Percentiles rank a stretch among this genome's conserved stretches.
Conservation (phyloP, 331 rosid species). For the Quercus tomentella region DNA sequence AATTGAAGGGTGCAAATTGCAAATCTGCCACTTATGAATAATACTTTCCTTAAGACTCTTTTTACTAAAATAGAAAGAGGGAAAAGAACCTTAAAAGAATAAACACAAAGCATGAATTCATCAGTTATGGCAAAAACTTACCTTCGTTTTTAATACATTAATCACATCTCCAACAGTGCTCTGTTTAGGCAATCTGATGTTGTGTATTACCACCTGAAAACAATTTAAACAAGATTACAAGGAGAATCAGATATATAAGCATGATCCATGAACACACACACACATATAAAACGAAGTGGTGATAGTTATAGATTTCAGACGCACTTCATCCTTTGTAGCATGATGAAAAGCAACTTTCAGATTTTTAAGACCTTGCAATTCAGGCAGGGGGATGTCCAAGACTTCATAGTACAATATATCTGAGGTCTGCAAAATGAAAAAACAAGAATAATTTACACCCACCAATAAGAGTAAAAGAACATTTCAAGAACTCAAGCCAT, state of each 20-base stretch:
- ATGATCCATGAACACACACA: neutral
- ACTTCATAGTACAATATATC: slow-evolving; percentile 90
- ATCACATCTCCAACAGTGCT: slow-evolving; percentile 86
- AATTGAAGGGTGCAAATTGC: neutral
- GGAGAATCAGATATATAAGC: neutral
- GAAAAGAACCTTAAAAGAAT: neutral
- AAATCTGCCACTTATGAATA: neutral
- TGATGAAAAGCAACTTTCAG: slow-evolving; percentile 91
- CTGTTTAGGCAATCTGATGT: slow-evolving; percentile 79
- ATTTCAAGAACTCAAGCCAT: neutral
- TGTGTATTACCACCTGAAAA: slow-evolving; percentile 74
- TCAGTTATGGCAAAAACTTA: slow-evolving; percentile 15
- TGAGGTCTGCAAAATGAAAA: slow-evolving; percentile 47
- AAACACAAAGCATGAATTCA: neutral
- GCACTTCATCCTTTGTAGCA: slow-evolving; percentile 83
- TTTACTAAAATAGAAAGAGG: neutral
- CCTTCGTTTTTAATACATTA: slow-evolving; percentile 76
- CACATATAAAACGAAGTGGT: neutral
- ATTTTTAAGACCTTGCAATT: slow-evolving; percentile 75
- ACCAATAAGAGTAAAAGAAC: slow-evolving; percentile 1
- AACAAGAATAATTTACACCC: neutral
- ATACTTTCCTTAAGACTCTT: neutral
- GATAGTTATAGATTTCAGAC: slow-evolving; percentile 11
- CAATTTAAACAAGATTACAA: slow-evolving; percentile 11
- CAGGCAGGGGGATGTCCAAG: slow-evolving; percentile 93